phyloP scores from a whole-genome alignment of 768 basidiomycete species.

The Terana coerulea region DNA sequence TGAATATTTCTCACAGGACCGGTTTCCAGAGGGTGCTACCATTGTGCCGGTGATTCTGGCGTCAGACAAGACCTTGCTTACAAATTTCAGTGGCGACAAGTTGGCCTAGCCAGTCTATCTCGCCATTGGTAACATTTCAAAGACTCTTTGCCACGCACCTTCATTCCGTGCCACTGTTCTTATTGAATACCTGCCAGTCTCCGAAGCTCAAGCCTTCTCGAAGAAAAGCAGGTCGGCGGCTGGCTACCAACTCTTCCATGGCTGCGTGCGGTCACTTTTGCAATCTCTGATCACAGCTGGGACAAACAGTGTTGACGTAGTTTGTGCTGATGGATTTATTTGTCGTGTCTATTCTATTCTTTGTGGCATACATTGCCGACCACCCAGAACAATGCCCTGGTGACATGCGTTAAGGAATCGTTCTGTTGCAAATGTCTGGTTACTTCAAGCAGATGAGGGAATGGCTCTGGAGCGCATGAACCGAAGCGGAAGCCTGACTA shows the following conservation, averaged over 20 bases:
- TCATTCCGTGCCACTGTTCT: constrained; percentile 18
- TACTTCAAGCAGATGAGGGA: constrained; percentile 10
- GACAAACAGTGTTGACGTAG: constrained; percentile 18
- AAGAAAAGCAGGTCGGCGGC: not conserved
- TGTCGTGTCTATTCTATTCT: constrained; percentile 20
- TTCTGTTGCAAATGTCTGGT: constrained; percentile 22
- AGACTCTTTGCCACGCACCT: constrained; percentile 17
- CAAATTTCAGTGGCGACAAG: constrained; percentile 24
- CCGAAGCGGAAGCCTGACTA: constrained; percentile 1
- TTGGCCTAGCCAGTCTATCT: constrained; percentile 30
- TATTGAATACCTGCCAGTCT: constrained; percentile 28
- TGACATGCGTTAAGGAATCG: constrained; percentile 16
- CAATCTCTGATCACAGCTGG: constrained; percentile 20
- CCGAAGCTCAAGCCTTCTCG: constrained; percentile 25
- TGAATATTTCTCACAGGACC: no score
- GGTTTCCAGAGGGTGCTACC: constrained; percentile 24
- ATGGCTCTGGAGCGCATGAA: not conserved
- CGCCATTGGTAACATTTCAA: constrained; percentile 29
- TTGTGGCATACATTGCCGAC: constrained; percentile 24
- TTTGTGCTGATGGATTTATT: constrained; percentile 19
- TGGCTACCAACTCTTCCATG: constrained; percentile 22
- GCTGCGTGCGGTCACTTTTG: constrained; percentile 17
- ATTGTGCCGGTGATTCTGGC: constrained; percentile 26
- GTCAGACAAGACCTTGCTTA: constrained; percentile 28
- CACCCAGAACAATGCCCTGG: constrained; percentile 29